phyloP scores from a whole-genome alignment of 805 yeast species.

The Ogataea philodendri region DNA sequence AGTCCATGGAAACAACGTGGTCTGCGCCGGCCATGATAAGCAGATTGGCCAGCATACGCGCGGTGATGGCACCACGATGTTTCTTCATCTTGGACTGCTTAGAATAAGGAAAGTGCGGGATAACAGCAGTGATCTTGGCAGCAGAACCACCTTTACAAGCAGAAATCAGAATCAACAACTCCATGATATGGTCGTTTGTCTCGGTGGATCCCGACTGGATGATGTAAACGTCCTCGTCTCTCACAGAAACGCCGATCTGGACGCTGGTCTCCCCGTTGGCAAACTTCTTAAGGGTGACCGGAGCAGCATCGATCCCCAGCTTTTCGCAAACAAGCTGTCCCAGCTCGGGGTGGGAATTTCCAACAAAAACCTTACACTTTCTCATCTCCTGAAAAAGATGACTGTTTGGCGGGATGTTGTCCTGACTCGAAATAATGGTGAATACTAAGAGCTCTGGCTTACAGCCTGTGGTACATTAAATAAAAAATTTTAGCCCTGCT shows the following conservation, averaged over 20 bases:
- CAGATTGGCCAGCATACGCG: constrained; percentile 94
- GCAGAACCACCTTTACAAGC: constrained; percentile 99
- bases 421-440: constrained; percentile 6
- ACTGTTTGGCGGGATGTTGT: constrained; percentile 1
- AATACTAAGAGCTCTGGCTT: constrained; percentile 6
- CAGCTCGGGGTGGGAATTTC: constrained; percentile 93
- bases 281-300: constrained; percentile 85
- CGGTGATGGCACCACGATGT: constrained; percentile 98
- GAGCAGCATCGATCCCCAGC: constrained; percentile 91
- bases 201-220: constrained; percentile 89
- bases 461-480: constrained; percentile 1
- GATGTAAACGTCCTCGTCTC: constrained; percentile 96
- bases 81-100: constrained; percentile 98
- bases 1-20: constrained; percentile 96
- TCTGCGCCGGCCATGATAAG: constrained; percentile 98
- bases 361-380: constrained; percentile 95
- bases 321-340: constrained; percentile 88
- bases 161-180: constrained; percentile 82
- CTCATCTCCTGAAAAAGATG: constrained; percentile 56
- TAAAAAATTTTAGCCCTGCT: constrained; percentile 10
- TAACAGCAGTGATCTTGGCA: constrained; percentile 92
- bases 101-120: constrained; percentile 97
- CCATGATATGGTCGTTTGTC: constrained; percentile 94
- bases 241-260: constrained; percentile 88
- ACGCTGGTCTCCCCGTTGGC: constrained; percentile 98